Evolutionary conservation across 2,329 filamentous ascomycete genomes (phyloP), one percentile per base, ranked within the genome.

Genomic region (Fusarium sp.): DNA sequence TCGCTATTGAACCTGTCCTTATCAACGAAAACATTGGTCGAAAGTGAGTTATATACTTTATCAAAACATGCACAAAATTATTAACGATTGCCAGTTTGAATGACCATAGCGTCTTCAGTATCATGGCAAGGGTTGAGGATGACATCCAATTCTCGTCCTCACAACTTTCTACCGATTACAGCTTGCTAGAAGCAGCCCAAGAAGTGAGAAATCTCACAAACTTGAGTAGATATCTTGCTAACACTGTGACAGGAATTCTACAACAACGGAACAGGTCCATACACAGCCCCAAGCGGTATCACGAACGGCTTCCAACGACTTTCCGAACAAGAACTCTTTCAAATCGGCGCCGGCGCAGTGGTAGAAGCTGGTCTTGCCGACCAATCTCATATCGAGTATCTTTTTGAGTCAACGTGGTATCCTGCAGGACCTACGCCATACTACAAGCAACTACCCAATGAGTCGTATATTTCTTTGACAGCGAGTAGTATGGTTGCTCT

Each of bases 361-460:
- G 18, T 59, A 14, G 46, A 65, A 18, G 59, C 59, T 7, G 62
- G 46, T 10, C 62, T 65, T 9, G 25, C n/a, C 2, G 55, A 65
- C 4, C 28, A 63, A 6, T 64, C 59, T 10, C 55, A 63, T 10
- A 45, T 65, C 5, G 62, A 65, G 10, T 64, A 64, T 18, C 46
- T 65, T 3, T 64, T 65, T n/a, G 59, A 65, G 12, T 65, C 62
- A 5, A 51, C 55, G 13, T 64, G 62, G 53, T 59, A 65, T n/a
- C 62, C 62, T 0, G 51, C 62, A 2, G 55, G 59, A 4, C 59
- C 59, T 12, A 63, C 59, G 1, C 59, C 53, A 0, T 64, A 56
- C 23, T 65, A 64, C 18, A 56, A 58, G 1, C 59, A 30, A 13
- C 28, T 46, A 0, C 12, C 62, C 2, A 50, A 65, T 4, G 20